Base-by-base conservation (phyloP, 2,329 filamentous ascomycete genomes). In the Monosporascus sp. region DNA sequence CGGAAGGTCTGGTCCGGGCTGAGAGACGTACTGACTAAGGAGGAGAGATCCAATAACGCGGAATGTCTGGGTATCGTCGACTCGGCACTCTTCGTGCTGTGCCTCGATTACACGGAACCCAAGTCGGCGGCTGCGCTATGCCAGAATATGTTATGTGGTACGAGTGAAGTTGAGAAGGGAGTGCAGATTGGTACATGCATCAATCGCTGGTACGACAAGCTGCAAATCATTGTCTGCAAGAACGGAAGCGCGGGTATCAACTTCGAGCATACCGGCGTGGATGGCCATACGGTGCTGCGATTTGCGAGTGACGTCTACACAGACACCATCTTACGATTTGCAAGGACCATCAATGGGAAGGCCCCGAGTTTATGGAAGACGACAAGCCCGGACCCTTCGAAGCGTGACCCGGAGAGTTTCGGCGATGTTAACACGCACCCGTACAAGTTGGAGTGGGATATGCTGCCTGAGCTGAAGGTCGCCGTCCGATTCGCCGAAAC, bases 181-280 rank as follows among this genome's bases (percentile, higher is more conserved):
- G 90, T 99, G 2, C 94, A 99, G 72, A 91, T 97, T 45, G 94
- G 94, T 31, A 97, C 94, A 2, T 99, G 94, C 73, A 97, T 93
- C 16, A 99, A 99, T 71, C 82, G 94, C 57, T 99, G 94, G 94
- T 99, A 99, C 67, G 94, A 99, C 74, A 99, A 99, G 76, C 79
- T 99, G 48, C 94, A 99, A 69, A 97, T 99, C 58, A 97, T 99
- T 52, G 94, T 99, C 49, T 97, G 94, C 79, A 96, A 96, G 75
- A 99, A 97, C 72, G 94, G 94, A 53, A 96, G 91, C 66, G 94
- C 94, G 0, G 94, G 94, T 6, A 97, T 99, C 83, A 99, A 99
- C 74, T 97, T 99, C 65, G 94, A 99, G 71, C 94, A 99, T 67
- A 99, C 94, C 0, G 94, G 94, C 60, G 93, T 99, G 5, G 94